Percentiles rank a stretch among this genome's conserved stretches.
Evolutionary conservation across 1,139 yeast species (phyloP).

Genomic region (Kodamaea plutei): DNA sequence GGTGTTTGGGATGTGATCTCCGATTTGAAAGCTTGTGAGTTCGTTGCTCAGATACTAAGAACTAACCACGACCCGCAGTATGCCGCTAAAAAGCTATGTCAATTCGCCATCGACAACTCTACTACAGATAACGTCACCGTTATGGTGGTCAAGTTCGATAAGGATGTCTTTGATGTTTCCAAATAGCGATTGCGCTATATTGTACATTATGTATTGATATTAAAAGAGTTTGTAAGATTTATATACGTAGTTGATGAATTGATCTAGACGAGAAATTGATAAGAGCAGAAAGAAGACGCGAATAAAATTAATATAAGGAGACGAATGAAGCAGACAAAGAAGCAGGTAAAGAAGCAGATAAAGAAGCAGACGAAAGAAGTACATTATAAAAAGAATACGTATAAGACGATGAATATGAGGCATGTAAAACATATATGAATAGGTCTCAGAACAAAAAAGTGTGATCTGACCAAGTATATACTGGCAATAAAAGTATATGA

Average conservation of each 20-base stretch:
- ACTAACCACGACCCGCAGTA: slow-evolving; percentile 53
- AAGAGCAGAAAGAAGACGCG: too few relatives aligned
- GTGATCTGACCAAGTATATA: too few relatives aligned
- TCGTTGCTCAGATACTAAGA: slow-evolving; percentile 46
- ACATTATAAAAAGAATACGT: too few relatives aligned
- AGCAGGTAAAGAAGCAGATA: too few relatives aligned
- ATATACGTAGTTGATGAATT: not conserved
- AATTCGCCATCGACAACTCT: slow-evolving; percentile 71
- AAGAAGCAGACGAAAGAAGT: too few relatives aligned
- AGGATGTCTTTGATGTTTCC: slow-evolving; percentile 31
- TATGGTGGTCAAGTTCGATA: slow-evolving; percentile 71
- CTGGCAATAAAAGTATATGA: too few relatives aligned
- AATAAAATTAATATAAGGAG: too few relatives aligned
- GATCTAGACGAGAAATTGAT: slow-evolving; percentile 1
- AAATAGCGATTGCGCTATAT: not conserved
- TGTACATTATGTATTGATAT: slow-evolving; percentile 1
- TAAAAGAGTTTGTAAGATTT: too few relatives aligned
- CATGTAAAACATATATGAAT: too few relatives aligned
- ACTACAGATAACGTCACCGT: slow-evolving; percentile 93
- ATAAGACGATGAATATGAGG: too few relatives aligned
- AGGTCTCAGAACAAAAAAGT: too few relatives aligned
- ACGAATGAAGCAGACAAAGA: too few relatives aligned
- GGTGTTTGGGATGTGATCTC: slow-evolving; percentile 93
- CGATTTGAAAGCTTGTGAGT: slow-evolving; percentile 76
- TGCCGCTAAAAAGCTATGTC: slow-evolving; percentile 69